Conservation (phyloP, 2,329 filamentous ascomycete species). For the Teratosphaeriaceae sp. region DNA sequence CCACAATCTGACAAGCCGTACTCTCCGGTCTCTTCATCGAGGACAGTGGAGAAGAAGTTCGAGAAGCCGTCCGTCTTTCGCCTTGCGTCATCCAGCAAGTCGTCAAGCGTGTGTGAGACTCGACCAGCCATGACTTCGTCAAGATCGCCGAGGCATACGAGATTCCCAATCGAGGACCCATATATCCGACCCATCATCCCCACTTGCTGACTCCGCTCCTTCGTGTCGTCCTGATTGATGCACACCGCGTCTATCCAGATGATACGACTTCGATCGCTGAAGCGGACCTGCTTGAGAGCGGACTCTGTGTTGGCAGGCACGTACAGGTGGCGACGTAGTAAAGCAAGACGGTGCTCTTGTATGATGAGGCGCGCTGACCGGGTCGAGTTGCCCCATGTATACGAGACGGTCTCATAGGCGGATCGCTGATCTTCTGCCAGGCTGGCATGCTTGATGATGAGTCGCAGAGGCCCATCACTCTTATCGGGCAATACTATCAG, state of each 20-base stretch:
- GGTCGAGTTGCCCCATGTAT: not conserved
- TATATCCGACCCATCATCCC: not conserved
- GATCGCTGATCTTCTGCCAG: not conserved
- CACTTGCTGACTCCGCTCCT: not conserved
- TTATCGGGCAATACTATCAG: not conserved
- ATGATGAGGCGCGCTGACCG: not conserved
- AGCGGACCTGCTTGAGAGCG: not conserved
- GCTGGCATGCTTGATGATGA: not conserved
- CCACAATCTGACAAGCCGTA: not conserved
- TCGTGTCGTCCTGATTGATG: not conserved
- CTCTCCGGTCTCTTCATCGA: not conserved
- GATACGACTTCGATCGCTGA: not conserved
- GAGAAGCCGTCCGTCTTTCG: not conserved
- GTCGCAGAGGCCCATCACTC: not conserved
- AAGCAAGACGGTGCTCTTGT: not conserved
- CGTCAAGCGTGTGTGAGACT: not conserved
- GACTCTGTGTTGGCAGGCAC: not conserved
- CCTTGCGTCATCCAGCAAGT: not conserved
- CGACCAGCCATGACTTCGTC: not conserved
- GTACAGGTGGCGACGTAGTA: too few relatives aligned
- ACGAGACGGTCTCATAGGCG: not conserved
- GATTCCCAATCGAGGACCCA: not conserved
- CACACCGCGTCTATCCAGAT: constrained; percentile 1
- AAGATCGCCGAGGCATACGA: not conserved
- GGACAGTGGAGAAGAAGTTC: not conserved